A percentile compares a stretch with the other conserved stretches of the same genome.
phyloP scores from a whole-genome alignment of 306 rosid species.

The Fagus crenata region DNA sequence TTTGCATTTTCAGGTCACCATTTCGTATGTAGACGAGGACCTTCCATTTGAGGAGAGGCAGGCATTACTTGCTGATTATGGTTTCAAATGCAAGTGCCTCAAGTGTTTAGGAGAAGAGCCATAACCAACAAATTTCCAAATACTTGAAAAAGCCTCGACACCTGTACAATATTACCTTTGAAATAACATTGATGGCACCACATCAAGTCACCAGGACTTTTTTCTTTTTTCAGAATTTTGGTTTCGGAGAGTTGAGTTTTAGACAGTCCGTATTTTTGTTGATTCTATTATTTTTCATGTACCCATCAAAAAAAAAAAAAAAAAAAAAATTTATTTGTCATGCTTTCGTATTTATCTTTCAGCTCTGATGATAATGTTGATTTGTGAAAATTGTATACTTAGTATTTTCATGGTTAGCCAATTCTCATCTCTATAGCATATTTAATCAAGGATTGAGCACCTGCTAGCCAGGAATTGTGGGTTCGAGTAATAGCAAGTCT shows the following conservation, averaged over 20 bases:
- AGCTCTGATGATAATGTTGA: background rate
- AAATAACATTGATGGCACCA: slow-evolving; percentile 11
- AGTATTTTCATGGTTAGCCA: background rate
- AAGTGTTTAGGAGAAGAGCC: slow-evolving; percentile 62
- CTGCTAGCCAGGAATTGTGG: no score
- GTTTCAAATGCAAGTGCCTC: slow-evolving; percentile 71
- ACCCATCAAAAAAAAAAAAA: no score
- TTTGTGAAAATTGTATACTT: background rate
- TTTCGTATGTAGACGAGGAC: slow-evolving; percentile 89
- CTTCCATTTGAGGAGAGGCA: slow-evolving; percentile 70
- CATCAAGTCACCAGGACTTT: background rate
- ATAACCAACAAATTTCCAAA: slow-evolving; percentile 14
- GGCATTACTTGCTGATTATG: slow-evolving; percentile 83
- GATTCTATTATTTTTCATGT: background rate
- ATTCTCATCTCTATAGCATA: background rate
- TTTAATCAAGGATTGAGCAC: no score
- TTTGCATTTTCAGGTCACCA: slow-evolving; percentile 66
- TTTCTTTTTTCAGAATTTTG: background rate
- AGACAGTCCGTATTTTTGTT: background rate
- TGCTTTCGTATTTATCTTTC: background rate
- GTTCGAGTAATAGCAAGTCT: no score
- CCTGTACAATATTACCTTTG: background rate
- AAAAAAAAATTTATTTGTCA: background rate
- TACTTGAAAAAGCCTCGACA: background rate
- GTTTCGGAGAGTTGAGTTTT: background rate